These are phyloP conservation scores for Hygrophorus pudorinus DNA, from an alignment of 768 basidiomycete genomes.

Conservation along the genomic window DNA sequence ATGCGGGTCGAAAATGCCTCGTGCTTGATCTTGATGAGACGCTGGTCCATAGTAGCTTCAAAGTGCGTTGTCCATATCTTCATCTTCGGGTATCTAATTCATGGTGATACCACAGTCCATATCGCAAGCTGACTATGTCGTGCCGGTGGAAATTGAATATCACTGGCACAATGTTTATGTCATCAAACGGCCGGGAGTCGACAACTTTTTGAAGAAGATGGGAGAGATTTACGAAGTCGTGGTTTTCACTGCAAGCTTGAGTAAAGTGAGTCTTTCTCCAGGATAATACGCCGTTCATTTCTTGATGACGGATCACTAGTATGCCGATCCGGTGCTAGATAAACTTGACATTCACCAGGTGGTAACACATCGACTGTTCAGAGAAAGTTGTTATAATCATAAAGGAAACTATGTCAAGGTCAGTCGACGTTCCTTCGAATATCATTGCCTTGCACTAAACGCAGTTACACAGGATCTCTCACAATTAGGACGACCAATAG, in stretches of 20 bases:
- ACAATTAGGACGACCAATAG: slow-evolving; percentile 89
- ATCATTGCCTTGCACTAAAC: background rate
- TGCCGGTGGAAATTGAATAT: slow-evolving; percentile 98
- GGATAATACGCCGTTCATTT: background rate
- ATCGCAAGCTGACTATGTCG: slow-evolving; percentile 91
- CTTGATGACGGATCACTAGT: slow-evolving; percentile 35
- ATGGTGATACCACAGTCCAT: slow-evolving; percentile 54
- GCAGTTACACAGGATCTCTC: slow-evolving; percentile 75
- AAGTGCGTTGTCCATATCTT: slow-evolving; percentile 35
- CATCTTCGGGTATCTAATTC: background rate
- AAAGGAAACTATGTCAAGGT: slow-evolving; percentile 99
- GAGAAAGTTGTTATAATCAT: slow-evolving; percentile 98
- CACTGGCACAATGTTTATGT: slow-evolving; percentile 99
- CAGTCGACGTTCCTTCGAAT: slow-evolving; percentile 9
- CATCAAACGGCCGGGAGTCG: slow-evolving; percentile 96
- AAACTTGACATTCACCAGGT: slow-evolving; percentile 90
- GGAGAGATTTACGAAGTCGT: slow-evolving; percentile 98
- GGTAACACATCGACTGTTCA: slow-evolving; percentile 88
- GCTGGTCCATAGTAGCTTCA: slow-evolving; percentile 81
- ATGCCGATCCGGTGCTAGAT: slow-evolving; percentile 97
- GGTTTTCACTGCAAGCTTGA: slow-evolving; percentile 94
- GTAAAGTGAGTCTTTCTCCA: slow-evolving; percentile 60
- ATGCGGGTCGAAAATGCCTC: slow-evolving; percentile 71
- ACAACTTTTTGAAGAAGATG: slow-evolving; percentile 95
- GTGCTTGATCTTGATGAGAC: slow-evolving; percentile 85